Percentiles rank a stretch among this genome's conserved stretches.
Conservation (phyloP, 805 yeast genomes). For the Hanseniaspora vineae region DNA sequence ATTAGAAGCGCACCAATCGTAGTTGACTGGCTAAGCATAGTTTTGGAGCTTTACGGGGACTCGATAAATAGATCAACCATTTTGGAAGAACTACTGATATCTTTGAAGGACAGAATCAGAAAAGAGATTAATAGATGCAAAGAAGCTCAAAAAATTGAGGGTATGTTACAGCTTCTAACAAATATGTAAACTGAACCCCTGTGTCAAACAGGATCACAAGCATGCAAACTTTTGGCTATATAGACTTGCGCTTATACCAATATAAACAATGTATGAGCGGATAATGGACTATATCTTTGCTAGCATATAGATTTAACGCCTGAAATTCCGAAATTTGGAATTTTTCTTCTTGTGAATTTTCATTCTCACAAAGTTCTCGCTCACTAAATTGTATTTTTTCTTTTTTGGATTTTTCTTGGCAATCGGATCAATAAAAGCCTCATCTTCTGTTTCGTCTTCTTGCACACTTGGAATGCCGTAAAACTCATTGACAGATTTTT, state of each 20-base stretch:
- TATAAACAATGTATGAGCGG: too few species aligned
- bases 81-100: constrained; percentile 55
- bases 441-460: constrained; percentile 11
- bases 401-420: constrained; percentile 7
- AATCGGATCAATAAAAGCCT: constrained; percentile 2
- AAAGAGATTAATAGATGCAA: constrained; percentile 64
- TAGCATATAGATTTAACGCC: background rate
- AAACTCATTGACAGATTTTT: constrained; percentile 1
- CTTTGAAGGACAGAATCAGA: constrained; percentile 47
- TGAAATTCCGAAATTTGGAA: background rate
- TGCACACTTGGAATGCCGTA: background rate
- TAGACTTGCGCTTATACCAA: too few species aligned
- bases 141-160: constrained; percentile 82
- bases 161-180: constrained; percentile 82
- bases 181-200: constrained; percentile 14
- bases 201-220: too few species aligned
- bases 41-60: constrained; percentile 62
- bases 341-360: constrained; percentile 34
- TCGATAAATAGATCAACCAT: constrained; percentile 63
- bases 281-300: too few species aligned
- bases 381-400: constrained; percentile 24
- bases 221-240: too few species aligned
- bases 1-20: constrained; percentile 47
- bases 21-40: constrained; percentile 66
- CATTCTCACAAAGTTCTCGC: constrained; percentile 38